phyloP scores from a whole-genome alignment of 768 basidiomycete genomes.

The Boletus rubroflammeus region DNA sequence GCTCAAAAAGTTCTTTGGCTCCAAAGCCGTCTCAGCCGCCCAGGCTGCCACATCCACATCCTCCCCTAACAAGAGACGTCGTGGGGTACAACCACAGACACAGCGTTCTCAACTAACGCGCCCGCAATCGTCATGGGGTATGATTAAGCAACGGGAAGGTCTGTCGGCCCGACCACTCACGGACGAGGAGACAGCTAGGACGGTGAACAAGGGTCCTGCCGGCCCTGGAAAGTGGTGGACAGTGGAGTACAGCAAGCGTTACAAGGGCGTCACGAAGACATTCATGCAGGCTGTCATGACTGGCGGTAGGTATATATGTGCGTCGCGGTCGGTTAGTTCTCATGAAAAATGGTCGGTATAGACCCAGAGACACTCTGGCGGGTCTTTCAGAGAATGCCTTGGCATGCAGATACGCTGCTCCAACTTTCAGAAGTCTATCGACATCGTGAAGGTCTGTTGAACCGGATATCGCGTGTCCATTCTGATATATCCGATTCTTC shows the following conservation, averaged over 20 bases:
- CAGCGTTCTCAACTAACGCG: constrained; percentile 72
- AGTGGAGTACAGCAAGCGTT: constrained; percentile 80
- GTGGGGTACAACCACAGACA: constrained; percentile 32
- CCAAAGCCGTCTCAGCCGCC: constrained; percentile 74
- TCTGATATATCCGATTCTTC: background rate
- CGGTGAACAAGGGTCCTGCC: constrained; percentile 38
- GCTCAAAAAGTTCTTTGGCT: constrained; percentile 90
- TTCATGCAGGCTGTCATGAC: constrained; percentile 81
- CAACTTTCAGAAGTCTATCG: constrained; percentile 35
- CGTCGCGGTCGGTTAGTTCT: background rate
- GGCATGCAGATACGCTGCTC: constrained; percentile 85
- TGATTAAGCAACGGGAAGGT: constrained; percentile 66
- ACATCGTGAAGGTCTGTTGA: constrained; percentile 74
- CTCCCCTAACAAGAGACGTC: constrained; percentile 36
- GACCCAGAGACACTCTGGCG: constrained; percentile 79
- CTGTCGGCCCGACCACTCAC: constrained; percentile 59
- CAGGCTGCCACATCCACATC: constrained; percentile 38
- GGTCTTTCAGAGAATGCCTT: constrained; percentile 73
- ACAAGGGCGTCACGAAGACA: constrained; percentile 73
- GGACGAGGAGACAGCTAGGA: constrained; percentile 48
- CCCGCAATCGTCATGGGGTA: constrained; percentile 74
- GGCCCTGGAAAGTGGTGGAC: constrained; percentile 83
- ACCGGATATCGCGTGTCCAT: background rate
- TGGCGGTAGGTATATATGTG: constrained; percentile 55
- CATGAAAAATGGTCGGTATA: constrained; percentile 23